Conservation (phyloP, 1,139 yeast species). For the Scheffersomyces illinoinensis region DNA sequence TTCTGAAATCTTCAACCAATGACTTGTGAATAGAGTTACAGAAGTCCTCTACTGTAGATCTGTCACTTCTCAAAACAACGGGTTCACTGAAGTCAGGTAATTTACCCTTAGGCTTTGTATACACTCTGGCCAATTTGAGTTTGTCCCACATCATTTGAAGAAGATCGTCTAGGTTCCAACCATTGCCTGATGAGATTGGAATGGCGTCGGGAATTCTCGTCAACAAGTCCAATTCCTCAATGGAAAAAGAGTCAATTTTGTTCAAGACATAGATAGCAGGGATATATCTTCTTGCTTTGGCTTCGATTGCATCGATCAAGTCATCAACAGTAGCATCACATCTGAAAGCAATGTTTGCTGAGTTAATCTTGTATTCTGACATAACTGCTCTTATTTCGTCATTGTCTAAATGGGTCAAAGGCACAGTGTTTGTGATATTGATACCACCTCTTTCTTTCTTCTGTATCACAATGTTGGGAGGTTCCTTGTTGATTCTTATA, state of each 20-base stretch:
- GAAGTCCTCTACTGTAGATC: slow-evolving; percentile 89
- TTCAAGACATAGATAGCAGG: slow-evolving; percentile 94
- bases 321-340: slow-evolving; percentile 98
- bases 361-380: slow-evolving; percentile 90
- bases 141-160: slow-evolving; percentile 94
- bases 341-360: slow-evolving; percentile 95
- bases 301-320: slow-evolving; percentile 90
- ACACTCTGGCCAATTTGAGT: slow-evolving; percentile 86
- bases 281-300: slow-evolving; percentile 83
- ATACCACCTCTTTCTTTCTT: slow-evolving; percentile 96
- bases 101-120: slow-evolving; percentile 94
- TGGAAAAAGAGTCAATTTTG: slow-evolving; percentile 91
- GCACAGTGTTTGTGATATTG: slow-evolving; percentile 89
- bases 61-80: slow-evolving; percentile 79
- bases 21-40: slow-evolving; percentile 96
- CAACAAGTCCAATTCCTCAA: slow-evolving; percentile 86
- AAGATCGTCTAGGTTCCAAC: slow-evolving; percentile 95
- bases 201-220: slow-evolving; percentile 95
- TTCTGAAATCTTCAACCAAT: slow-evolving; percentile 87
- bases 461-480: slow-evolving; percentile 88
- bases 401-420: slow-evolving; percentile 83
- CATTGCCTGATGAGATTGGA: slow-evolving; percentile 92
- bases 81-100: slow-evolving; percentile 95
- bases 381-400: slow-evolving; percentile 96
- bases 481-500: slow-evolving; percentile 84